Percentiles rank a stretch among this genome's conserved stretches.
Evolutionary conservation across 2,329 filamentous ascomycete species (phyloP).

Genomic region (Bipolaris sorokiniana): DNA sequence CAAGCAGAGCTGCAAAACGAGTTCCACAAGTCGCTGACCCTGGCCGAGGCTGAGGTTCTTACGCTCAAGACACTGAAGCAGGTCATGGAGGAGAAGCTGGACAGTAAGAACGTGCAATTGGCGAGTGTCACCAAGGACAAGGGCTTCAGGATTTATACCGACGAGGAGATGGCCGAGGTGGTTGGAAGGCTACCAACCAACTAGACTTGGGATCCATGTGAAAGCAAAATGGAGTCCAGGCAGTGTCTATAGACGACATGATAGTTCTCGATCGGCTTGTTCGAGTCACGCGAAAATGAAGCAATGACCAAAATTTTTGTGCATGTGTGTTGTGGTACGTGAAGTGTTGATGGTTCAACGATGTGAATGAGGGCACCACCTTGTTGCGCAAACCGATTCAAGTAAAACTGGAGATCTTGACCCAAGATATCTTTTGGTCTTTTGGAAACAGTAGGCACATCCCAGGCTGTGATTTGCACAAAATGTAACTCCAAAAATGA

Average conservation of each 20-base stretch:
- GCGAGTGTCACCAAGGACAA: constrained; percentile 97
- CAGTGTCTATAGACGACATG: constrained; percentile 3
- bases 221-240: constrained; percentile 5
- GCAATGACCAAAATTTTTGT: constrained; percentile 22
- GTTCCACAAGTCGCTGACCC: constrained; percentile 96
- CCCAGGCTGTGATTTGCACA: neutral
- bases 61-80: constrained; percentile 98
- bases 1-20: constrained; percentile 98
- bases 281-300: constrained; percentile 37
- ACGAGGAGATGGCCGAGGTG: constrained; percentile 94
- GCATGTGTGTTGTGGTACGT: neutral
- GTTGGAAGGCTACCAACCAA: constrained; percentile 75
- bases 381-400: neutral
- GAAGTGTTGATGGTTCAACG: neutral
- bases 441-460: neutral
- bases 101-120: constrained; percentile 97
- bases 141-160: constrained; percentile 97
- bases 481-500: neutral
- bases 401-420: neutral
- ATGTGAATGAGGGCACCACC: neutral
- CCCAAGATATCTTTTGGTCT: neutral
- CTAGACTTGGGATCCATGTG: constrained; percentile 30
- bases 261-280: constrained; percentile 21
- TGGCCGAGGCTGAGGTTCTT: constrained; percentile 90
- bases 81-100: constrained; percentile 99